Evolutionary conservation across 208 protist genomes (phyloP).

Genomic region (Trichomonas vaginalis): DNA sequence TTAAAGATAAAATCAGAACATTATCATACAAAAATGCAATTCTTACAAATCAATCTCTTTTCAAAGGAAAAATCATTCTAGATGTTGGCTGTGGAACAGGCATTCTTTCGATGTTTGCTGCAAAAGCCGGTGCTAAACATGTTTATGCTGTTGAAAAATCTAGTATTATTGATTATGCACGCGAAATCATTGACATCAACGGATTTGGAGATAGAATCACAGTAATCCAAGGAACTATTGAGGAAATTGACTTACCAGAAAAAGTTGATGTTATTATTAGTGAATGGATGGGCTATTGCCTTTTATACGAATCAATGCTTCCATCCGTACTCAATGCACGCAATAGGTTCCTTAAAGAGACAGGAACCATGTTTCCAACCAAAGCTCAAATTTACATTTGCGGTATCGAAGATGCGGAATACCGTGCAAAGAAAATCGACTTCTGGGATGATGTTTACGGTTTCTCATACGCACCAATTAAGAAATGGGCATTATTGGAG

Average conservation of each 20-base stretch:
- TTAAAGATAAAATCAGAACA: conserved; percentile 88
- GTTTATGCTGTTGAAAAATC: conserved; percentile 61
- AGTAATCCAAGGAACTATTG: conserved; percentile 30
- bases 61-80: conserved; percentile 69
- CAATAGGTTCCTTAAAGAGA: conserved; percentile 33
- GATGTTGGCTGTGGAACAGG: conserved; percentile 87
- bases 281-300: conserved; percentile 48
- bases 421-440: conserved; percentile 21
- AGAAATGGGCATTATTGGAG: conserved; percentile 36
- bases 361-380: conserved; percentile 39
- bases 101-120: conserved; percentile 85
- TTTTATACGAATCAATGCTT: conserved; percentile 49
- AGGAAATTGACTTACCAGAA: conserved; percentile 29
- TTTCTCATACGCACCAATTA: conserved; percentile 38
- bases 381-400: conserved; percentile 22
- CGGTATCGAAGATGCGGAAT: conserved; percentile 37
- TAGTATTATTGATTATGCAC: conserved; percentile 20
- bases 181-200: conserved; percentile 51
- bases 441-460: conserved; percentile 42
- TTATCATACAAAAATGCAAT: conserved; percentile 80
- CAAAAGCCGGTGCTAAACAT: conserved; percentile 67
- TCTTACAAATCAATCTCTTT: conserved; percentile 66
- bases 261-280: conserved; percentile 46
- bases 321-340: conserved; percentile 39
- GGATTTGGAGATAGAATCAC: conserved; percentile 45